Conservation (phyloP, 768 basidiomycete species). For the Lentinula sp. region DNA sequence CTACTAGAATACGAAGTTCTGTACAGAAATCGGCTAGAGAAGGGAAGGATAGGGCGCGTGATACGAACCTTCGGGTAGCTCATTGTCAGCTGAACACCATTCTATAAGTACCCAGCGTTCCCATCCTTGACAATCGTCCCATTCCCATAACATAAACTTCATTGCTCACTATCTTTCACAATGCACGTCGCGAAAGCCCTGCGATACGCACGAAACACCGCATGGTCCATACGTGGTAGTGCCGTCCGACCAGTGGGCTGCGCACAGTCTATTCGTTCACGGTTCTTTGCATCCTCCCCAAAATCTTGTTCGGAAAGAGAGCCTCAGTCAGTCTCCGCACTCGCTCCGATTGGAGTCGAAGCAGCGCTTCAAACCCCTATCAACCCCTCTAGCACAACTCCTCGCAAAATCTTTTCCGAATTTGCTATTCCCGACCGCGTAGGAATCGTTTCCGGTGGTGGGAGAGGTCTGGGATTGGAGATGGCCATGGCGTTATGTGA, state of each 20-base stretch:
- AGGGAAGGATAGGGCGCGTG: too few species aligned
- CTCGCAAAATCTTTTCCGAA: conserved; percentile 48
- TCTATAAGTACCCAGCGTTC: too few species aligned
- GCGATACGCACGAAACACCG: too few species aligned
- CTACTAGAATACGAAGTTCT: neutral
- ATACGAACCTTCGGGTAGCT: too few species aligned
- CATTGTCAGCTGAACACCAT: too few species aligned
- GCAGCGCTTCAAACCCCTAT: conserved; percentile 44
- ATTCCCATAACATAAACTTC: too few species aligned
- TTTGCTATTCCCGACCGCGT: conserved; percentile 54
- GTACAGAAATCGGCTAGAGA: neutral
- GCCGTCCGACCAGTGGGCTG: neutral
- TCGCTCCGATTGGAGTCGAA: conserved; percentile 57
- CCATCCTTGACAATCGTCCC: too few species aligned
- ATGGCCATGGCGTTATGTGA: conserved; percentile 72
- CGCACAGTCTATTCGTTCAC: neutral
- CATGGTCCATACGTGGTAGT: neutral
- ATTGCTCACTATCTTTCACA: too few species aligned
- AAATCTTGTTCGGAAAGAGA: neutral
- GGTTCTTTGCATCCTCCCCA: neutral
- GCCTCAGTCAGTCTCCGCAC: conserved; percentile 40
- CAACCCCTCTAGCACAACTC: conserved; percentile 21
- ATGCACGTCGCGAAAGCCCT: too few species aligned
- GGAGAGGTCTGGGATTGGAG: conserved; percentile 76
- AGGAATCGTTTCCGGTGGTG: conserved; percentile 57